Evolutionary conservation across 306 rosid species (phyloP), one percentile per base, ranked within the genome.

Genomic region (Castanopsis chinensis): DNA sequence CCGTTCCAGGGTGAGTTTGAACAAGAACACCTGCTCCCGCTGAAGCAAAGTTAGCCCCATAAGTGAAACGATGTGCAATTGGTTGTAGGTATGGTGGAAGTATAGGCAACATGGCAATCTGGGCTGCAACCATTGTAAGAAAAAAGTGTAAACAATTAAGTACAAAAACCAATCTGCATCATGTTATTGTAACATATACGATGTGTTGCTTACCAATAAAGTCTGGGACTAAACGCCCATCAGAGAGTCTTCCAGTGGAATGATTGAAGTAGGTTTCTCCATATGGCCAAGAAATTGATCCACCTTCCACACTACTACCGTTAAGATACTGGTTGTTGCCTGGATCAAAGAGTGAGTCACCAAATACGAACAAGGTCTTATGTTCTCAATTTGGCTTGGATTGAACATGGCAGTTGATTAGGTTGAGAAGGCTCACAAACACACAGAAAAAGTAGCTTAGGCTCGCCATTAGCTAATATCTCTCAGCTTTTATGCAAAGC

Each of bases 31-130:
- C 84, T 13, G 86, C 73, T 52, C 89, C 93, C 30, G 20, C 87
- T 1, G 83, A 83, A 21, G 88, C 90, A 54, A 89, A 85, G 76
- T 85, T 89, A 3, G 72, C 81, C 18, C 91, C 88, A 13, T 79
- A 0, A 0, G 17, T 67, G n/a, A 70, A 85, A 2, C 30, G 71
- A 33, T 60, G 58, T 4, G 15, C 21, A 20, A 33, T 78, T 0
- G 88, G 87, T 28, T 87, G 30, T 12, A 89, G 75, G 60, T 78
- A 89, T 2, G 91, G 86, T 23, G 80, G 83, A 75, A 87, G 21
- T 3, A 79, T 15, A 2, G 84, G 86, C 71, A 88, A 71, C 23
- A 80, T 73, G 25, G 90, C 90, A 49, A 73, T 75, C 59, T 84
- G 78, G 73, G 85, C 92, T 86, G 80, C 76, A 69, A 4, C 61